A percentile compares a stretch with the other conserved stretches of the same genome.
Conservation (phyloP, 768 basidiomycete genomes). For the Hortiboletus flavorubellus region DNA sequence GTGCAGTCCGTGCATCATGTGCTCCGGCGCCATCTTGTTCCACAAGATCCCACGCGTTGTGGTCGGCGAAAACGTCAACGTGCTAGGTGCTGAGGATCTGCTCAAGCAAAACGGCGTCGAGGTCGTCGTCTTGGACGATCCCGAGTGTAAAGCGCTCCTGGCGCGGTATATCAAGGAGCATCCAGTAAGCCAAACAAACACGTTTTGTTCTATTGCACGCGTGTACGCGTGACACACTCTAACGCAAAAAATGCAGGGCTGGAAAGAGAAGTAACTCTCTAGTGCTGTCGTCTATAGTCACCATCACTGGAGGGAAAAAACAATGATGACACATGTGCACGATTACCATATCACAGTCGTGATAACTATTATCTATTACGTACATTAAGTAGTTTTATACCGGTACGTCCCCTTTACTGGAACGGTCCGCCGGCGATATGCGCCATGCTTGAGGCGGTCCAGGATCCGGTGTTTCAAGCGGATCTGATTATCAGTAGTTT, state of each 20-base stretch:
- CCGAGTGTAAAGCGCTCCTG: constrained; percentile 56
- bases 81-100: constrained; percentile 52
- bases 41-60: constrained; percentile 65
- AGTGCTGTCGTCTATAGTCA: constrained; percentile 5
- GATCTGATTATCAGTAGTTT: too few species aligned
- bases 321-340: not conserved
- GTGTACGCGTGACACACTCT: constrained; percentile 5
- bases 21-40: constrained; percentile 57
- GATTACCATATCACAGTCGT: not conserved
- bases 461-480: too few species aligned
- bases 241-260: constrained; percentile 35
- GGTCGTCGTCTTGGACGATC: constrained; percentile 45
- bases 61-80: constrained; percentile 59
- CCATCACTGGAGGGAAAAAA: not conserved
- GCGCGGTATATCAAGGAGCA: constrained; percentile 50
- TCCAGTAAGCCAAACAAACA: constrained; percentile 36
- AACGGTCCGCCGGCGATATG: too few species aligned
- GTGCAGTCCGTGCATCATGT: constrained; percentile 59
- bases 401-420: too few species aligned
- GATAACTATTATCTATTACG: too few species aligned
- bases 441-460: too few species aligned
- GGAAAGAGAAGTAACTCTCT: constrained; percentile 43
- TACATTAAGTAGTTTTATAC: too few species aligned
- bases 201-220: constrained; percentile 3
- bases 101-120: constrained; percentile 53